Evolutionary conservation across 1,139 yeast genomes (phyloP), one percentile per base, ranked within the genome.

Genomic region (Scheffersomyces stambukii): DNA sequence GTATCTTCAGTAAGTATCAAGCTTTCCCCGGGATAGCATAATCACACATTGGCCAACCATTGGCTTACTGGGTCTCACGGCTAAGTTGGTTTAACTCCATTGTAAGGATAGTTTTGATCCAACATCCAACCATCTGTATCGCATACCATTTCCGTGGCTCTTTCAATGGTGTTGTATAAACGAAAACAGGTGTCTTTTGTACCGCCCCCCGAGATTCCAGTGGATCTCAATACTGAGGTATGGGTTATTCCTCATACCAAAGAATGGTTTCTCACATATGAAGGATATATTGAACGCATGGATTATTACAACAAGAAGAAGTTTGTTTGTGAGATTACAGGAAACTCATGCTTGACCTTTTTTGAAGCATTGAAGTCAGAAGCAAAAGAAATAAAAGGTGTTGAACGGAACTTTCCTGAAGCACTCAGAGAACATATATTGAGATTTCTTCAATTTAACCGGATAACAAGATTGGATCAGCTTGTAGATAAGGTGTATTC

Each of bases 321-420:
- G 52, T 91, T 91, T 58, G 94, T 88, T 5, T 91, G 97, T 60
- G 98, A 91, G 60, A 81, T 91, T 32, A 86, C 96, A 0, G 98
- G 98, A 15, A 86, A 88, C 47, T 82, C 96, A 12, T 82, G 95
- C 46, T 67, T 89, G 34, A 85, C 96, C 1, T 91, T 76, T 52
- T 88, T 88, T 52, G 94, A 91, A 48, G 98, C 98, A 0, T 65
- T 75, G 27, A 76, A 78, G 35, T 78, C 85, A 42, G 98, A 91
- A 58, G 43, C 42, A 28, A 70, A 66, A 38, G 91, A 82, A 52
- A 75, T 81, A 47, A 64, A 65, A 38, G 79, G 75, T 38, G 88
- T 89, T 33, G 95, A 88, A 46, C 67, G 70, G 37, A 75, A 76
- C 50, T 91, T 91, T 52, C 98, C 98, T 2, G 94, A 89, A 43